A percentile compares a stretch with the other conserved stretches of the same genome.
These are phyloP conservation scores for Ophiocordyceps camponoti-leonardi DNA, from an alignment of 2,329 filamentous ascomycete species.

Conservation along the genomic window DNA sequence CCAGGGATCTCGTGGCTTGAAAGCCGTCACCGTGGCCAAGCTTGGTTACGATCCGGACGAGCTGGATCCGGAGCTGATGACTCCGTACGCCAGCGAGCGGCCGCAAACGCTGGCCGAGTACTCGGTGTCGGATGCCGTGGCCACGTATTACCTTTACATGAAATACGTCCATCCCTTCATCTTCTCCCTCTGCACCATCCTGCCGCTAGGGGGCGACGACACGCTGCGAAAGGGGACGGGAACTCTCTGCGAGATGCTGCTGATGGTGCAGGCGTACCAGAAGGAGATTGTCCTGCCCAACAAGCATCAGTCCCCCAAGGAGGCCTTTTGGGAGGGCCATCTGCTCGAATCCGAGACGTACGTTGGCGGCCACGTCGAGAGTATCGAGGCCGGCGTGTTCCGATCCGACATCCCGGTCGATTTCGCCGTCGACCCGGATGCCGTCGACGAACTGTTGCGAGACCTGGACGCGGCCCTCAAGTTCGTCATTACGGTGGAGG, in stretches of 20 bases:
- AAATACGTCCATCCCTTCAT: slow-evolving; percentile 99
- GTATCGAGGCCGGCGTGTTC: slow-evolving; percentile 96
- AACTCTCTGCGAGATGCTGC: slow-evolving; percentile 96
- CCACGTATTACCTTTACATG: slow-evolving; percentile 99
- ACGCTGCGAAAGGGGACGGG: slow-evolving; percentile 89
- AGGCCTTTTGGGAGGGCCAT: slow-evolving; percentile 94
- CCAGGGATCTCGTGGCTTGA: slow-evolving; percentile 90
- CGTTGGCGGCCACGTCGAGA: slow-evolving; percentile 95
- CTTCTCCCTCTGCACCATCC: slow-evolving; percentile 93
- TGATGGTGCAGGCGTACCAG: slow-evolving; percentile 96
- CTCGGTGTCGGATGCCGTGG: slow-evolving; percentile 95
- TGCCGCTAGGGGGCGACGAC: slow-evolving; percentile 85
- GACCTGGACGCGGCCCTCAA: slow-evolving; percentile 80
- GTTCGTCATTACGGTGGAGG: slow-evolving; percentile 74
- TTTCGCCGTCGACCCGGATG: slow-evolving; percentile 75
- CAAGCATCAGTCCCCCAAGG: slow-evolving; percentile 81
- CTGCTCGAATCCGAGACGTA: slow-evolving; percentile 94
- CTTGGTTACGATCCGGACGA: slow-evolving; percentile 97
- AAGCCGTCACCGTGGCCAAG: slow-evolving; percentile 95
- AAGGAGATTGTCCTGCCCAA: slow-evolving; percentile 87
- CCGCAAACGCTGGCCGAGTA: slow-evolving; percentile 94
- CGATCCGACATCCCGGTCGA: slow-evolving; percentile 89
- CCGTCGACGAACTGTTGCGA: slow-evolving; percentile 71
- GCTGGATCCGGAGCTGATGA: slow-evolving; percentile 94
- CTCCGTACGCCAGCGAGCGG: slow-evolving; percentile 71